Evolutionary conservation across 179 eudicot genomes (phyloP).

Genomic region (Vitellaria paradoxa): DNA sequence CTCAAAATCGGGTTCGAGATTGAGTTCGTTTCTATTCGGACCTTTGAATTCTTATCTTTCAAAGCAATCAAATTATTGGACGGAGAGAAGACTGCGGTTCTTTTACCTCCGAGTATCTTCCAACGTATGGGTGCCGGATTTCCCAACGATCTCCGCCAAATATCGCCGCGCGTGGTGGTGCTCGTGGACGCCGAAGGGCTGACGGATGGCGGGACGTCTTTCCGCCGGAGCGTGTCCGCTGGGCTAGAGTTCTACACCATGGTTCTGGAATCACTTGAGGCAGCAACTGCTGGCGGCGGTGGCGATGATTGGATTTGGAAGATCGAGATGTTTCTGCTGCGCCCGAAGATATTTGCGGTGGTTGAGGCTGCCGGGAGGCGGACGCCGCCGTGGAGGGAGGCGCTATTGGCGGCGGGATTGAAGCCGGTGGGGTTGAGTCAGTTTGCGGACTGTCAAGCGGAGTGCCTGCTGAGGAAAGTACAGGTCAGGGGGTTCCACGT

Average conservation of each 20-base stretch:
- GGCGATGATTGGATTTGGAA: conserved; percentile 56
- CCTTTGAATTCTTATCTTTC: conserved; percentile 62
- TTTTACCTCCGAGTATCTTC: conserved; percentile 56
- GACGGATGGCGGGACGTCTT: conserved; percentile 52
- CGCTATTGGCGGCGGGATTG: conserved; percentile 55
- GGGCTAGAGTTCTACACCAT: conserved; percentile 76
- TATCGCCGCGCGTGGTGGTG: conserved; percentile 59
- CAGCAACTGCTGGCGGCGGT: conserved; percentile 33
- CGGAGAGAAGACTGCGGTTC: conserved; percentile 62
- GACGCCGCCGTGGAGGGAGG: conserved; percentile 66
- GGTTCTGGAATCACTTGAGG: conserved; percentile 75
- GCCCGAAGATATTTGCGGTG: conserved; percentile 71
- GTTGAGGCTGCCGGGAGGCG: conserved; percentile 61
- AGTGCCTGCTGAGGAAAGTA: conserved; percentile 68
- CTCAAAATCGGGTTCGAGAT: conserved; percentile 64
- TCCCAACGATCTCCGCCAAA: conserved; percentile 46
- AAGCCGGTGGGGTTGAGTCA: conserved; percentile 73
- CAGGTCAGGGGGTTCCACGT: conserved; percentile 86
- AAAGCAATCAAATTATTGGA: conserved; percentile 60
- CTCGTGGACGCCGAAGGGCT: conserved; percentile 65
- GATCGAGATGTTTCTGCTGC: conserved; percentile 63
- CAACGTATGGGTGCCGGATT: conserved; percentile 53
- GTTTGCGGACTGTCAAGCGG: conserved; percentile 88
- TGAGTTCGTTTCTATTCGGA: conserved; percentile 56
- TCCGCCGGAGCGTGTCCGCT: conserved; percentile 48